Evolutionary conservation across 2,329 filamentous ascomycete genomes (phyloP), one percentile per base, ranked within the genome.

Genomic region (Diaporthe citriasiana): DNA sequence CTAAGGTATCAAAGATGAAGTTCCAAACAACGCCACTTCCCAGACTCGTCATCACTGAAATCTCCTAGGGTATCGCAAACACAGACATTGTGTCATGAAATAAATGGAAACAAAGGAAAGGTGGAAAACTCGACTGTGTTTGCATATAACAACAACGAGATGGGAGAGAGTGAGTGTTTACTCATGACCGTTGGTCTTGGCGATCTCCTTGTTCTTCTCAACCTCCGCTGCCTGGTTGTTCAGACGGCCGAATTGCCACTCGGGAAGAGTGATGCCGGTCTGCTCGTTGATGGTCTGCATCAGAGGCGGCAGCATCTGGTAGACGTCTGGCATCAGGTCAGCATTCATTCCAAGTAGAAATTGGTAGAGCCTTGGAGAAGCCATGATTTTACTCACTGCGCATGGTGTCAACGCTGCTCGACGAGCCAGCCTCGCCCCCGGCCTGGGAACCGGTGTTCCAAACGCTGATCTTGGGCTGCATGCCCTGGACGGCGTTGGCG

Each of bases 281-380:
- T 97, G 95, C 75, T 97, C 94, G 78, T 97, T 93, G 79, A 97
- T 96, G 0, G 95, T 97, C 13, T 89, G 91, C 85, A 97, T 92
- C 27, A 97, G 87, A 7, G 95, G 95, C 47, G 95, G 95, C 75
- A 97, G 85, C 81, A 92, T 93, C 86, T 97, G 94, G 85, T 97
- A 95, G 50, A 97, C 88, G 78, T 96, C 73, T 74, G 19, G n/a
- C 10, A 12, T 1, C n/a, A 19, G 9, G 55, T 74, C 38, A 74
- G 70, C 19, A 25, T 22, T 8, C 1, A 25, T 13, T 7, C 25
- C 56, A 63, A 35, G 12, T 19, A 12, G 3, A 25, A 13, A 0
- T 30, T 30, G 22, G 40, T 22, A 42, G 8, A 17, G 17, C 15
- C 33, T 35, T 9, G 7, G 10, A 1, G 15, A 25, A 5, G 22